These are phyloP conservation scores for Myriosclerotinia scirpicola DNA, from an alignment of 2,329 filamentous ascomycete species.

Conservation along the genomic window DNA sequence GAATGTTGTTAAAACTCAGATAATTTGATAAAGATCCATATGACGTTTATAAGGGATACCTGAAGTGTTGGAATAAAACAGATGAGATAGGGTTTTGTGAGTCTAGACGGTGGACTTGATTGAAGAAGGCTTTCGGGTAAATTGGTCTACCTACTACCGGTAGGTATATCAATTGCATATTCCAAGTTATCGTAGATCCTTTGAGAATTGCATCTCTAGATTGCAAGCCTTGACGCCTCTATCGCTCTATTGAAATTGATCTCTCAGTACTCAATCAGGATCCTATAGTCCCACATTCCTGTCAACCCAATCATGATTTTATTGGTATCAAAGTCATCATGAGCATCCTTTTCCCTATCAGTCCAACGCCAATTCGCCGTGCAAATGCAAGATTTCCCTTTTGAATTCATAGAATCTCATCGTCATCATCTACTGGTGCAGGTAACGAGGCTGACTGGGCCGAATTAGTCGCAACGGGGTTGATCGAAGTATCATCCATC, in stretches of 20 bases:
- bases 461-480: constrained; percentile 11
- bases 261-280: neutral
- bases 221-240: neutral
- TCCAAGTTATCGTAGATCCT: neutral
- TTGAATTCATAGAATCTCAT: constrained; percentile 33
- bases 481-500: constrained; percentile 22
- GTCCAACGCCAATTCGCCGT: constrained; percentile 30
- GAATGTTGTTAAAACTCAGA: neutral
- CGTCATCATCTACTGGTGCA: constrained; percentile 31
- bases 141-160: no score
- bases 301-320: constrained; percentile 21
- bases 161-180: neutral
- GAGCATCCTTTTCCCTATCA: neutral
- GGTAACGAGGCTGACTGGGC: constrained; percentile 23
- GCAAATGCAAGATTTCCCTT: constrained; percentile 27
- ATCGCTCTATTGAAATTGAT: neutral
- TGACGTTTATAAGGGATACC: neutral
- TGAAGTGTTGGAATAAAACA: neutral
- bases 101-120: neutral
- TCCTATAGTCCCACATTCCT: neutral
- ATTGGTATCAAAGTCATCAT: constrained; percentile 31
- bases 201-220: neutral
- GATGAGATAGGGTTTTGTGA: neutral
- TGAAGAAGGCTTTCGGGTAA: no score
- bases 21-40: neutral